Conservation (phyloP, 768 basidiomycete species). For the Termitomyces sp. region DNA sequence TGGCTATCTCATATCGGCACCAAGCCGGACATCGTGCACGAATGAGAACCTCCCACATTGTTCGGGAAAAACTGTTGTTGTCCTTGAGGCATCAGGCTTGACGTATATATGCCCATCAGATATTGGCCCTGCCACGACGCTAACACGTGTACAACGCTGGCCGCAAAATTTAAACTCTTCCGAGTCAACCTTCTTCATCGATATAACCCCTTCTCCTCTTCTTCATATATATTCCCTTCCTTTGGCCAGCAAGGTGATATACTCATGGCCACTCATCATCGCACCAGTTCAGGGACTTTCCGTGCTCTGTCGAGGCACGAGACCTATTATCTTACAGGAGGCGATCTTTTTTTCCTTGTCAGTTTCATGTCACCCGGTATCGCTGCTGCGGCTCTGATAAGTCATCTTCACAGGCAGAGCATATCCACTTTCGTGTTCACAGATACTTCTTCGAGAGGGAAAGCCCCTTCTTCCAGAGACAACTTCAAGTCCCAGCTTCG, state of each 20-base stretch:
- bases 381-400: conserved; percentile 21
- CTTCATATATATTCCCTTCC: conserved; percentile 19
- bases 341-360: conserved; percentile 48
- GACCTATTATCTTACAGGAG: conserved; percentile 44
- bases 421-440: conserved; percentile 47
- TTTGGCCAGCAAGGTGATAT: conserved; percentile 19
- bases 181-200: conserved; percentile 23
- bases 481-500: conserved; percentile 25
- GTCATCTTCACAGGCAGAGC: conserved; percentile 40
- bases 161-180: conserved; percentile 21
- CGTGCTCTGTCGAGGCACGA: conserved; percentile 22
- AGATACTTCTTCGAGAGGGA: conserved; percentile 50
- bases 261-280: conserved; percentile 12
- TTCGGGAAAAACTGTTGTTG: conserved; percentile 2
- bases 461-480: conserved; percentile 36
- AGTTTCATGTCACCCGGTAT: conserved; percentile 23
- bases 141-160: conserved; percentile 27
- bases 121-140: conserved; percentile 14
- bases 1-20: conserved; percentile 1
- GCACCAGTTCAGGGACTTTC: conserved; percentile 15
- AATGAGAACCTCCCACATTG: neutral
- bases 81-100: conserved; percentile 11
- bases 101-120: conserved; percentile 14
- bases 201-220: conserved; percentile 27
- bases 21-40: neutral